Conservation (phyloP, 2,329 filamentous ascomycete genomes). For the Fusarium tuaranense region DNA sequence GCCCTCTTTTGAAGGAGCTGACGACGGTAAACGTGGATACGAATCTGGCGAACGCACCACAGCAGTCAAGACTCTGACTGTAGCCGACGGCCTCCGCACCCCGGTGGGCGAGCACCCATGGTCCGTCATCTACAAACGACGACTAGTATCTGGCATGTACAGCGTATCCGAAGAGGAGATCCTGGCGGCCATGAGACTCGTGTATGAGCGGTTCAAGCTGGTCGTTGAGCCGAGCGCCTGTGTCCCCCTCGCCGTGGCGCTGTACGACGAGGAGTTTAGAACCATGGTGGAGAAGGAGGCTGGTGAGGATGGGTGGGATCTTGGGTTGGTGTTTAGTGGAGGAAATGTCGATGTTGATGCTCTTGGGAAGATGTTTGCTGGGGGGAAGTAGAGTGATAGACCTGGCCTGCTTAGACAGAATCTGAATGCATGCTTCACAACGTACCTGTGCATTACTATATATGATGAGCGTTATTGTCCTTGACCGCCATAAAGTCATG, state of each 20-base stretch:
- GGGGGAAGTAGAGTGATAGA: slow-evolving; percentile 17
- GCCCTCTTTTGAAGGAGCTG: slow-evolving; percentile 83
- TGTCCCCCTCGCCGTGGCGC: slow-evolving; percentile 83
- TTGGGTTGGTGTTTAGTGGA: slow-evolving; percentile 70
- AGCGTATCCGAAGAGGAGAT: slow-evolving; percentile 88
- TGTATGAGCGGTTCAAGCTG: slow-evolving; percentile 89
- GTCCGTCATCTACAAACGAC: slow-evolving; percentile 77
- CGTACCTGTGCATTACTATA: not conserved
- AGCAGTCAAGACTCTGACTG: slow-evolving; percentile 79
- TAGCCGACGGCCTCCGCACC: slow-evolving; percentile 90
- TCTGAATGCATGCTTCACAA: not conserved
- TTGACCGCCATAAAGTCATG: not conserved
- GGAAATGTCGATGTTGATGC: slow-evolving; percentile 70
- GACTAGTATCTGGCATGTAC: slow-evolving; percentile 77
- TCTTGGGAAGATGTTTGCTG: slow-evolving; percentile 62
- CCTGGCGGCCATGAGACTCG: slow-evolving; percentile 77
- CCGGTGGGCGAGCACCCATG: slow-evolving; percentile 83
- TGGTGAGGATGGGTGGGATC: slow-evolving; percentile 79
- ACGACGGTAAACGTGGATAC: slow-evolving; percentile 83
- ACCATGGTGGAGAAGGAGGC: slow-evolving; percentile 75
- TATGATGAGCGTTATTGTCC: not conserved
- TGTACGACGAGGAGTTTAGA: slow-evolving; percentile 90
- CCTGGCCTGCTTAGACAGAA: not conserved
- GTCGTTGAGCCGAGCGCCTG: slow-evolving; percentile 90
- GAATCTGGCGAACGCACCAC: slow-evolving; percentile 72